A percentile compares a stretch with the other conserved stretches of the same genome.
phyloP scores from a whole-genome alignment of 768 basidiomycete species.

The Serpula lacrymans region DNA sequence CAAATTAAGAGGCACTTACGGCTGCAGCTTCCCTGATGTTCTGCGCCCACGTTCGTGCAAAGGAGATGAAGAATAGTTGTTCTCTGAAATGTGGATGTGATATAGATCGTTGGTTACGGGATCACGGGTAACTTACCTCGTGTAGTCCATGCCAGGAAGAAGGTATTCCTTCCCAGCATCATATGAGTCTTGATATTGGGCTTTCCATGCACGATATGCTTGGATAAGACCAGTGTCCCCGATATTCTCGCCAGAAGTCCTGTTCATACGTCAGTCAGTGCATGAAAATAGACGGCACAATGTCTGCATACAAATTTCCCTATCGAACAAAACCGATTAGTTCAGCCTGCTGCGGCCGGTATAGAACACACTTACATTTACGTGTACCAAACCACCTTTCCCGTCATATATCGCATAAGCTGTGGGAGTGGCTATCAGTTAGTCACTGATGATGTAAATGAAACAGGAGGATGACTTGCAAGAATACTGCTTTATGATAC shows the following conservation, averaged over 20 bases:
- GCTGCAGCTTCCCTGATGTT: constrained; percentile 77
- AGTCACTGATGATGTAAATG: neutral
- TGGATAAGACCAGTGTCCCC: constrained; percentile 84
- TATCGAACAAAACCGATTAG: constrained; percentile 21
- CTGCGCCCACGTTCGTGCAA: constrained; percentile 84
- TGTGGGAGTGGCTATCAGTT: constrained; percentile 21
- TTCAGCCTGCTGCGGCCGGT: neutral
- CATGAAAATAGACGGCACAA: neutral
- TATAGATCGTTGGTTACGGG: neutral
- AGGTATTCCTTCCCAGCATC: constrained; percentile 62
- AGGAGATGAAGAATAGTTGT: constrained; percentile 92
- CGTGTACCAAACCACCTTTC: constrained; percentile 76
- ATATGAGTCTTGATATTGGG: constrained; percentile 59
- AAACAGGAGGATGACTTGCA: constrained; percentile 34
- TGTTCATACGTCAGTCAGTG: constrained; percentile 26
- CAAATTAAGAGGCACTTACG: constrained; percentile 36
- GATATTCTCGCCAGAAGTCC: constrained; percentile 90
- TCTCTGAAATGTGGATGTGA: constrained; percentile 48
- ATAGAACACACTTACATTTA: constrained; percentile 62
- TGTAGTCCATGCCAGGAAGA: constrained; percentile 78
- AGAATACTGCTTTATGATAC: constrained; percentile 91
- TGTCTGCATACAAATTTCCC: constrained; percentile 66
- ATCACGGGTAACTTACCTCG: constrained; percentile 44
- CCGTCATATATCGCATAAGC: constrained; percentile 84
- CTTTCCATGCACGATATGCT: constrained; percentile 90